Conservation (phyloP, 2,329 filamentous ascomycete species). For the Colletotrichum gloeosporioides region DNA sequence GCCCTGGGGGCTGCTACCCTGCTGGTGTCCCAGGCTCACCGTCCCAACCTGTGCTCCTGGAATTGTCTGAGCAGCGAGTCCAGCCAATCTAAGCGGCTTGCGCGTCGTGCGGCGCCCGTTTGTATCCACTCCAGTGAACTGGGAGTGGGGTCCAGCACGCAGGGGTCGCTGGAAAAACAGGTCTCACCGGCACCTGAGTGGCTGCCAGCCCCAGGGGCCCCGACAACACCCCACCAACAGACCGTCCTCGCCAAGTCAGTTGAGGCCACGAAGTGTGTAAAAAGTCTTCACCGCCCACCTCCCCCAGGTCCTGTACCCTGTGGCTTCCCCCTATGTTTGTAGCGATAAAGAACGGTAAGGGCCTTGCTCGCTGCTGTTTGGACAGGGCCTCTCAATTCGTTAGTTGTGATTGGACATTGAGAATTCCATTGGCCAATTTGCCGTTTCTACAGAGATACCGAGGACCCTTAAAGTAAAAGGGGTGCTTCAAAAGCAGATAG, state of each 20-base stretch:
- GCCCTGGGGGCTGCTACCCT: neutral
- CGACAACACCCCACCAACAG: neutral
- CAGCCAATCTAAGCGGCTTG: neutral
- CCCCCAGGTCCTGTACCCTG: neutral
- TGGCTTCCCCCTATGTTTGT: neutral
- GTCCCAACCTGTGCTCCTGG: neutral
- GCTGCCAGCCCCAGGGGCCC: neutral
- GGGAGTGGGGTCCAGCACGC: neutral
- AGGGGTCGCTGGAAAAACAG: constrained; percentile 10
- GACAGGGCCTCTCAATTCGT: neutral
- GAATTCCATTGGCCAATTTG: neutral
- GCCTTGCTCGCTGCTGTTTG: neutral
- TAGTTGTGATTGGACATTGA: neutral
- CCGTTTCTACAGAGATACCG: neutral
- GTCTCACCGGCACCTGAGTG: neutral
- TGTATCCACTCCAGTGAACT: neutral
- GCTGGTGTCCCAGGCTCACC: neutral
- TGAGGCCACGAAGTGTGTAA: constrained; percentile 15
- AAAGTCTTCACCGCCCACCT: constrained; percentile 22
- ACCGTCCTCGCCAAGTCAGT: constrained; percentile 2
- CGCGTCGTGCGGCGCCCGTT: neutral
- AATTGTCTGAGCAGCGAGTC: neutral
- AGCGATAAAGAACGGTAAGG: neutral
- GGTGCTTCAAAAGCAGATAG: neutral
- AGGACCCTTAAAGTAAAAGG: neutral